Base-by-base conservation (phyloP, 1,284 basidiomycete genomes). In the Coniferiporia weirii region DNA sequence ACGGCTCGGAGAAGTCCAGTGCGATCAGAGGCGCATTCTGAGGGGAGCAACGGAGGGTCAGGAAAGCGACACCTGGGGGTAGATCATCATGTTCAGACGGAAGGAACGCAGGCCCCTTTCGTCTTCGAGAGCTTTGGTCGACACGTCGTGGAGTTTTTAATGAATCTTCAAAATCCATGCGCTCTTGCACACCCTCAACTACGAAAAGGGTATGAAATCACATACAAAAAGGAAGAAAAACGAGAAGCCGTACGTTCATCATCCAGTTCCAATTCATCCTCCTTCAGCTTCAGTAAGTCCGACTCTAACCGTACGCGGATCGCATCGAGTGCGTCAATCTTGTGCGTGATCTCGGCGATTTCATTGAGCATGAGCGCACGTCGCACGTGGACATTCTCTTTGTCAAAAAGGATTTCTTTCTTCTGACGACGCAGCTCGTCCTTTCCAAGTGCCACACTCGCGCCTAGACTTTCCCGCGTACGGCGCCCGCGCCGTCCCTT, bases 31-130 rank as follows among this genome's bases (percentile, higher is more conserved):
- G 89, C 0, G 85, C 85, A 0, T 83, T 76, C 68, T 98, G 95
- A 43, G 53, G 36, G 40, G 40, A 40, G 10, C 43, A 40, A 15
- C 51, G 51, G 46, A 56, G 62, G 71, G 92, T 92, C 95, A 99
- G 98, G 75, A 99, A 99, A 4, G 96, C 96, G 3, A 98, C 86
- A 3, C 93, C 93, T 5, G 87, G 84, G 4, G 96, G 97, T 57
- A 99, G 78, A 59, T 98, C 94, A 67, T 97, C 94, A 66, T 99
- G 97, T 71, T 99, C 97, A 13, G 93, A 96, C 1, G 96, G 96
- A 61, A 99, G 73, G 78, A 99, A 99, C 7, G 92, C 91, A 0
- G 96, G 95, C 0, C 94, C 91, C 79, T 89, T 91, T 59, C 89
- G 80, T 67, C 91, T 75, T 40, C 91, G 80, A 17, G 89, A 89